Conservation (phyloP, 305 asterid species). For the Solanum chacoense region DNA sequence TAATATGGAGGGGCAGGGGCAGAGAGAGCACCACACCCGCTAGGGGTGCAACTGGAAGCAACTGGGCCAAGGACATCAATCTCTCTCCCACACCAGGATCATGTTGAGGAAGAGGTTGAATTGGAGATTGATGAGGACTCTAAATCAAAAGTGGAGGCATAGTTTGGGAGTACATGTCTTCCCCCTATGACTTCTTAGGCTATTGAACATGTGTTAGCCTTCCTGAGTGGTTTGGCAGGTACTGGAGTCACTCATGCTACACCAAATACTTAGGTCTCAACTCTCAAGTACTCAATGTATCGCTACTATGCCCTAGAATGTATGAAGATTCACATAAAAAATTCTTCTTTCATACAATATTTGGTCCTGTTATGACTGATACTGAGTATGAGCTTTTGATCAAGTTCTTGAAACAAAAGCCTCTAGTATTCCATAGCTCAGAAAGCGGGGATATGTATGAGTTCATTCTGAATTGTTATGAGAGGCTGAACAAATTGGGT, state of each 20-base stretch:
- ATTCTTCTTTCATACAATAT: too few species aligned
- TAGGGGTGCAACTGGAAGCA: not conserved
- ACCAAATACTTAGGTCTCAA: not conserved
- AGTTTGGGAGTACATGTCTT: not conserved
- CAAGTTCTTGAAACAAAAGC: not conserved
- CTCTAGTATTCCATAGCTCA: too few species aligned
- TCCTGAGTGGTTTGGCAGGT: not conserved
- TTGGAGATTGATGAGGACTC: not conserved
- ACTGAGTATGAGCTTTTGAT: not conserved
- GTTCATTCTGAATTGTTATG: not conserved
- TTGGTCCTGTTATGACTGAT: not conserved
- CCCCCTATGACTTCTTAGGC: not conserved
- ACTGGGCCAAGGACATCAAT: not conserved
- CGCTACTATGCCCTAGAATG: not conserved
- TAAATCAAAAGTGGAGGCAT: not conserved
- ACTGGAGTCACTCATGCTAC: not conserved
- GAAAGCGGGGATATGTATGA: not conserved
- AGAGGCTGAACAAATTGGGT: not conserved
- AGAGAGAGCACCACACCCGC: not conserved
- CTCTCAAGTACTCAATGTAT: not conserved
- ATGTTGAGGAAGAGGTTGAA: not conserved
- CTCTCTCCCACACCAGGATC: not conserved
- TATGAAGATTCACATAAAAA: not conserved
- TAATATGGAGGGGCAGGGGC: not conserved
- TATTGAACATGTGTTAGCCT: not conserved